A percentile compares a stretch with the other conserved stretches of the same genome.
phyloP scores from a whole-genome alignment of 495 filamentous ascomycete genomes.

The Xylaria palmicola region DNA sequence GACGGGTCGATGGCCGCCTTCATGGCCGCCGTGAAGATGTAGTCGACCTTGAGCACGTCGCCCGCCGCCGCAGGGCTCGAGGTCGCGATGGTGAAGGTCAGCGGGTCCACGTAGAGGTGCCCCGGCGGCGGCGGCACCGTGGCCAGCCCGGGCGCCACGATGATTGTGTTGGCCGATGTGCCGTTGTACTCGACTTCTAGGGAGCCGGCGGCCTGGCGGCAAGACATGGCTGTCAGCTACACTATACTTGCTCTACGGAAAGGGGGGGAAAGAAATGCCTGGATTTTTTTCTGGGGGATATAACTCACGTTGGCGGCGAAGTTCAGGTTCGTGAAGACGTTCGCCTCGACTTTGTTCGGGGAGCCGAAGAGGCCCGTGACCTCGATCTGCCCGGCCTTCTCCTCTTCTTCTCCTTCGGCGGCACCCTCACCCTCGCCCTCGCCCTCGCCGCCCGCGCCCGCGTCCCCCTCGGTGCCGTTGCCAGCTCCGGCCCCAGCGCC shows the following conservation, averaged over 20 bases:
- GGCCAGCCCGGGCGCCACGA: not conserved
- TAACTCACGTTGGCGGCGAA: not conserved
- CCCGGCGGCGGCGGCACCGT: not conserved
- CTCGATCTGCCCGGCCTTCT: not conserved
- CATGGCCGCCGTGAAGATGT: not conserved
- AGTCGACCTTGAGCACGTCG: not conserved
- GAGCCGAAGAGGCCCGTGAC: constrained; percentile 1
- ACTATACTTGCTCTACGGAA: not conserved
- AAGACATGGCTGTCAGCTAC: not conserved
- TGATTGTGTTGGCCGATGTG: not conserved
- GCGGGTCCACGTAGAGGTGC: not conserved
- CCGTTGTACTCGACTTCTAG: not conserved
- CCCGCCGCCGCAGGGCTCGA: not conserved
- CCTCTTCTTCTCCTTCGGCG: constrained; percentile 32
- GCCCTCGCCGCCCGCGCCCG: no score
- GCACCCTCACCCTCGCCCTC: not conserved
- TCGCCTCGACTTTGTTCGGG: not conserved
- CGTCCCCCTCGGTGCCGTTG: no score
- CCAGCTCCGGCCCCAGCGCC: not conserved
- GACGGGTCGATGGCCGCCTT: not conserved
- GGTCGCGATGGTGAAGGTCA: not conserved
- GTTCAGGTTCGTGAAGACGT: constrained; percentile 1
- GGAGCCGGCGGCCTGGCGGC: not conserved
- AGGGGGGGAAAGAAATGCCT: not conserved
- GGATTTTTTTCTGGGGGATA: not conserved